These are phyloP conservation scores for Sabuloglossum arenarium DNA, from an alignment of 495 filamentous ascomycete species.

Conservation along the genomic window DNA sequence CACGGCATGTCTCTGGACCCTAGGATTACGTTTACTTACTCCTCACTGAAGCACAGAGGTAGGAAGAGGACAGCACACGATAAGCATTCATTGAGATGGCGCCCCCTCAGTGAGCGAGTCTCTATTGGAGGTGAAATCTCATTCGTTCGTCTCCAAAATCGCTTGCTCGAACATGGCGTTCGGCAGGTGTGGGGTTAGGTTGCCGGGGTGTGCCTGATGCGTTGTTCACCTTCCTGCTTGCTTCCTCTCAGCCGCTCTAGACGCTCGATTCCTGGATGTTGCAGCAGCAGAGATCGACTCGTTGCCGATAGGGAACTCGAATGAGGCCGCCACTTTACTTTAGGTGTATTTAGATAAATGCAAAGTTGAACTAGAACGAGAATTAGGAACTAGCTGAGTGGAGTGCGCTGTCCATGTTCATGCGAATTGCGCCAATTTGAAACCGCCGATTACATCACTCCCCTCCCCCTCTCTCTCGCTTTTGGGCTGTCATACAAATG, in stretches of 20 bases:
- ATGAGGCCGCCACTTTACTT: neutral
- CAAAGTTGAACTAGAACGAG: neutral
- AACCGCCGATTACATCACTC: constrained; percentile 1
- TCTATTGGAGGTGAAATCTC: neutral
- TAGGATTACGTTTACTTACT: neutral
- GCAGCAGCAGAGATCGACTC: neutral
- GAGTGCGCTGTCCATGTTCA: neutral
- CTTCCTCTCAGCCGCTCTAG: neutral
- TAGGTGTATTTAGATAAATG: neutral
- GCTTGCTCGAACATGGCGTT: neutral
- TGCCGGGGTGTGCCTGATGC: neutral
- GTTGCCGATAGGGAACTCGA: neutral
- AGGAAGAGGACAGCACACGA: neutral
- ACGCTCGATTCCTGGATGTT: neutral
- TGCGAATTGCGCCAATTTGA: neutral
- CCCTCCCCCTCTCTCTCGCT: neutral
- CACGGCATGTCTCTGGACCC: neutral
- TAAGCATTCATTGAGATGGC: neutral
- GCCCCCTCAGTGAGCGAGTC: neutral
- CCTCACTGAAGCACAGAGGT: neutral
- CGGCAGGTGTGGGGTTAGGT: neutral
- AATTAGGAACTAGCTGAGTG: too few species aligned
- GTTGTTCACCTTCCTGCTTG: neutral
- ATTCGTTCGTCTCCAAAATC: neutral
- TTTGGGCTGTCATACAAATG: neutral